phyloP scores from a whole-genome alignment of 495 filamentous ascomycete genomes.

The Astrothelium macrocarpum region DNA sequence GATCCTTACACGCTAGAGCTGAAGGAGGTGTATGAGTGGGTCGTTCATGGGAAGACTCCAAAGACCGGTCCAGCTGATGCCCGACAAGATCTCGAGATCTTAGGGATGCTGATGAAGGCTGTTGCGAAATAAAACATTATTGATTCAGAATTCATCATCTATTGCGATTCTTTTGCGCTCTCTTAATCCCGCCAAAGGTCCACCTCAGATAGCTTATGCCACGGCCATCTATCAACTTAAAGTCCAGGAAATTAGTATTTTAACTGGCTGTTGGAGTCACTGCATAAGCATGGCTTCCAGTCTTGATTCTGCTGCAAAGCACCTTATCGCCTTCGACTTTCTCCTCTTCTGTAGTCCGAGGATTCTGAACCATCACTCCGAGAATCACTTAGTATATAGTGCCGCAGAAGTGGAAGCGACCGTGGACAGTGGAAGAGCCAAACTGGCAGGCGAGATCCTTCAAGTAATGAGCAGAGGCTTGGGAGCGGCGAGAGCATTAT shows the following conservation, averaged over 20 bases:
- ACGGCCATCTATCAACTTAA: background rate
- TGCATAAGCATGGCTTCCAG: background rate
- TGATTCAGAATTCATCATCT: background rate
- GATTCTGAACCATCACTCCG: background rate
- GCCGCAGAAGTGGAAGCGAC: background rate
- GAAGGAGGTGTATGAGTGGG: slow-evolving; percentile 38
- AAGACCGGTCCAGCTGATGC: slow-evolving; percentile 47
- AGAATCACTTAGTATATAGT: background rate
- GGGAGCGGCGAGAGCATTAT: background rate
- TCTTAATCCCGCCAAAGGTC: background rate
- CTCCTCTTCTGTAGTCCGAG: background rate
- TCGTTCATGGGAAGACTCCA: slow-evolving; percentile 32
- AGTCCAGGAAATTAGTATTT: background rate
- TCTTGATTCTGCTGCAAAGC: background rate
- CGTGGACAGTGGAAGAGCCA: background rate
- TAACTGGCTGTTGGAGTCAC: background rate
- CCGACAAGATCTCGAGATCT: slow-evolving; percentile 39
- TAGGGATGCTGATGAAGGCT: slow-evolving; percentile 29
- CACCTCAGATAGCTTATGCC: background rate
- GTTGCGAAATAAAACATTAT: background rate
- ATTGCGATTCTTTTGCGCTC: background rate
- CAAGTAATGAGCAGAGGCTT: background rate
- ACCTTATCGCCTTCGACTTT: background rate
- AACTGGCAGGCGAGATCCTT: background rate
- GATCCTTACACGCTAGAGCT: slow-evolving; percentile 46